phyloP scores from a whole-genome alignment of 352 stramenopile genomes.

The Phytophthora nicotianae region DNA sequence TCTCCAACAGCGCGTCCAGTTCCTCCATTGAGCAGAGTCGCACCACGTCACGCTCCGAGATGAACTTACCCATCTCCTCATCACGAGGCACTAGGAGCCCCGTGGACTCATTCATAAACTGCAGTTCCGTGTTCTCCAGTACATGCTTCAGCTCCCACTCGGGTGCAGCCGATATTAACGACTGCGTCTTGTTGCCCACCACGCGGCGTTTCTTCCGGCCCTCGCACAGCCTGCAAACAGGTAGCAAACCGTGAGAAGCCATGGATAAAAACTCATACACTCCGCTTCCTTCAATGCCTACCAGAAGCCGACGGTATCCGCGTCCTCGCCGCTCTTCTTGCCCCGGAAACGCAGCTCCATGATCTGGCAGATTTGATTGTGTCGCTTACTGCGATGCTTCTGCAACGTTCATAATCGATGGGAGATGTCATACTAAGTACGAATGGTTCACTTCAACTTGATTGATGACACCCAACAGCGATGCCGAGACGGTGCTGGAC shows the following conservation, averaged over 20 bases:
- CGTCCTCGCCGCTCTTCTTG: slow-evolving; percentile 52
- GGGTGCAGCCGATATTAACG: slow-evolving; percentile 42
- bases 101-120: slow-evolving; percentile 83
- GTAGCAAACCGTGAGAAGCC: neutral
- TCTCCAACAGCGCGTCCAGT: slow-evolving; percentile 64
- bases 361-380: slow-evolving; percentile 11
- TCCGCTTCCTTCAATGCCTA: slow-evolving; percentile 17
- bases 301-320: slow-evolving; percentile 64
- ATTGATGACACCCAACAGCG: slow-evolving; percentile 21
- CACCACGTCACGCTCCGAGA: slow-evolving; percentile 75
- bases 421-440: slow-evolving; percentile 10
- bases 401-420: neutral
- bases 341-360: slow-evolving; percentile 57
- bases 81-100: slow-evolving; percentile 62
- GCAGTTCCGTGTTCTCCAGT: slow-evolving; percentile 43
- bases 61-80: slow-evolving; percentile 63
- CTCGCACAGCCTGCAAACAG: slow-evolving; percentile 61
- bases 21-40: slow-evolving; percentile 66
- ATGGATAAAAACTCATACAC: neutral
- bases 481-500: slow-evolving; percentile 51
- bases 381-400: slow-evolving; percentile 2
- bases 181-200: slow-evolving; percentile 45
- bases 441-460: slow-evolving; percentile 40
- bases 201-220: slow-evolving; percentile 74
- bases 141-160: slow-evolving; percentile 59